Percentiles rank a stretch among this genome's conserved stretches.
phyloP scores from a whole-genome alignment of 2,329 filamentous ascomycete genomes.

The Ophiostoma sp. region DNA sequence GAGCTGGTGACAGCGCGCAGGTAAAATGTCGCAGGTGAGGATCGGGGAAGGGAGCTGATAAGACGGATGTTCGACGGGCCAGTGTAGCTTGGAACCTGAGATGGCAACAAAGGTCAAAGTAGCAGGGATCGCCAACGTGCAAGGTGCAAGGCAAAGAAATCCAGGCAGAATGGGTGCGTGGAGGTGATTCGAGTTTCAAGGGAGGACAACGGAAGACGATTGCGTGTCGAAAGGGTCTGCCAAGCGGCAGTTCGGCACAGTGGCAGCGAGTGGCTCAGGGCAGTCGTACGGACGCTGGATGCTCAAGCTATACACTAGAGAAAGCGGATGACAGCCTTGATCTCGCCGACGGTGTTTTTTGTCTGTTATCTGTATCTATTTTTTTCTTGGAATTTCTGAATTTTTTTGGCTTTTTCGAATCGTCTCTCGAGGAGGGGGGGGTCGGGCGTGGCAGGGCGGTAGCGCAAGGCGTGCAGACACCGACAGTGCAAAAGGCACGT shows the following conservation, averaged over 20 bases:
- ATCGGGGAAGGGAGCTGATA: background rate
- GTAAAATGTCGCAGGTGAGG: background rate
- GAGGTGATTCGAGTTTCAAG: conserved; percentile 3
- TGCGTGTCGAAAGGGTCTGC: conserved; percentile 6
- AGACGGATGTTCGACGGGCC: background rate
- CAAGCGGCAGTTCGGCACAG: background rate
- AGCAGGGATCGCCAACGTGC: background rate
- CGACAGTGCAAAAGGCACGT: background rate
- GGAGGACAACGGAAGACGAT: conserved; percentile 7
- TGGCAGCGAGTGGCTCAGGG: background rate
- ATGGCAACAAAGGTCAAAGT: background rate
- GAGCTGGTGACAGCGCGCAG: conserved; percentile 1
- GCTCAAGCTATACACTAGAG: background rate
- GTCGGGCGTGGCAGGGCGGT: background rate
- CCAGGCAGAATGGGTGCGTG: background rate
- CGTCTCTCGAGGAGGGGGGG: conserved; percentile 9
- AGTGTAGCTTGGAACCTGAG: background rate
- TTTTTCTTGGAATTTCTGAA: background rate
- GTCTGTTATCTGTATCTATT: background rate
- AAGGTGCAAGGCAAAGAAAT: background rate
- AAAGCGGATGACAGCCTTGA: background rate
- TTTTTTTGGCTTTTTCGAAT: background rate
- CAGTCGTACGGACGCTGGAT: background rate
- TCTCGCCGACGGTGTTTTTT: background rate
- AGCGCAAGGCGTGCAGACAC: conserved; percentile 1